These are phyloP conservation scores for Hypoxylon intermedium DNA, from an alignment of 495 filamentous ascomycete genomes.

Conservation along the genomic window DNA sequence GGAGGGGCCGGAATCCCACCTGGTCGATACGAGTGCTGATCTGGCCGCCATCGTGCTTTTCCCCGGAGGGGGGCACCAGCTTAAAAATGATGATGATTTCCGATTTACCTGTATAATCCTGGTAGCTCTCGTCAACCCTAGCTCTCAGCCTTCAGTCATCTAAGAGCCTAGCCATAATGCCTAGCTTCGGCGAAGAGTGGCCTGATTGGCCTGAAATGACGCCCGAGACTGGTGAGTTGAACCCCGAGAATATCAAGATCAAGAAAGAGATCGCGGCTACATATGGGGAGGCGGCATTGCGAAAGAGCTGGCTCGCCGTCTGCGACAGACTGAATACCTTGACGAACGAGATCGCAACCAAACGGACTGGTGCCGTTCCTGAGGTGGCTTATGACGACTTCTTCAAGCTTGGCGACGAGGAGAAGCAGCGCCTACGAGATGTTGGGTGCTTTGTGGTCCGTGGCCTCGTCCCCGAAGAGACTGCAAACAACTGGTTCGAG, in stretches of 20 bases:
- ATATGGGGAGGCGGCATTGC: constrained; percentile 7
- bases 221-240: constrained; percentile 4
- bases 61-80: background rate
- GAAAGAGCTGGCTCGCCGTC: constrained; percentile 10
- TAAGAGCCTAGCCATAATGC: constrained; percentile 3
- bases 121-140: background rate
- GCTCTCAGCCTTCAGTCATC: background rate
- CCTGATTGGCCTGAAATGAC: constrained; percentile 3
- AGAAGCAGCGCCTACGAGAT: constrained; percentile 5
- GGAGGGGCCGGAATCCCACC: background rate
- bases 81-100: constrained; percentile 1
- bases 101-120: background rate
- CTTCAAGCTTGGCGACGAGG: constrained; percentile 6
- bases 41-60: background rate
- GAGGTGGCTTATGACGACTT: constrained; percentile 3
- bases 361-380: background rate
- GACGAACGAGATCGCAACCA: constrained; percentile 4
- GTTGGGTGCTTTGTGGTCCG: constrained; percentile 4
- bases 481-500: constrained; percentile 2
- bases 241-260: constrained; percentile 9
- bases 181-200: background rate
- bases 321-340: constrained; percentile 4
- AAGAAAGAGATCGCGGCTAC: constrained; percentile 4
- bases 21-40: constrained; percentile 1
- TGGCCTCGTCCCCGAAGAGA: constrained; percentile 7